Conservation (phyloP, 441 rosid genomes). For the Gossypium davidsonii region DNA sequence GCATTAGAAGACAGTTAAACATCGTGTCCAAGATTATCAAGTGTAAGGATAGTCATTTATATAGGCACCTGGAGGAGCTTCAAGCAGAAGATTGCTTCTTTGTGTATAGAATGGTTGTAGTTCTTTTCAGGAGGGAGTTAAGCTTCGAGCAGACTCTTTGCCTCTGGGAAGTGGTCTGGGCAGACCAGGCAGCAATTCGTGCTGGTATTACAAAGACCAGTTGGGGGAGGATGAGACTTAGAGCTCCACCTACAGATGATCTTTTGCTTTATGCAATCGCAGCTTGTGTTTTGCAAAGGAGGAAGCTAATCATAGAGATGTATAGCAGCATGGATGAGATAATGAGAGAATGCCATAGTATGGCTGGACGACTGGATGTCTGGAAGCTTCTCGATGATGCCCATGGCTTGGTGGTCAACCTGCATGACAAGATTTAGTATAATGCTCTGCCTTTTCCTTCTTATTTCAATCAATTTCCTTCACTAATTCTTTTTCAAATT, state of each 20-base stretch:
- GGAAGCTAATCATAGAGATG: constrained; percentile 75
- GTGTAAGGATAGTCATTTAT: constrained; percentile 63
- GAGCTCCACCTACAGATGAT: constrained; percentile 88
- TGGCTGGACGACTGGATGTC: constrained; percentile 82
- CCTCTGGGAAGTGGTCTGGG: constrained; percentile 98
- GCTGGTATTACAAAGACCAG: constrained; percentile 67
- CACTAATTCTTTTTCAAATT: constrained; percentile 3
- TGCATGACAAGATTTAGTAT: constrained; percentile 61
- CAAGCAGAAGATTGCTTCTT: constrained; percentile 88
- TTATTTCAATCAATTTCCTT: background rate
- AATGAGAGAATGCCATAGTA: constrained; percentile 79
- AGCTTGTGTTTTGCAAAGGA: constrained; percentile 84
- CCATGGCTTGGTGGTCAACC: constrained; percentile 69
- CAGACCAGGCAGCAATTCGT: constrained; percentile 82
- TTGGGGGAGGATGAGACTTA: constrained; percentile 64
- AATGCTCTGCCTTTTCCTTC: background rate
- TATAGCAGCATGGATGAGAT: constrained; percentile 89
- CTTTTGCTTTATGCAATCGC: constrained; percentile 84
- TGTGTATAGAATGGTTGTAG: constrained; percentile 93
- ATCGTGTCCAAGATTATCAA: constrained; percentile 74
- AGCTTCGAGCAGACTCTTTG: constrained; percentile 72
- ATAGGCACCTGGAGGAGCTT: constrained; percentile 77
- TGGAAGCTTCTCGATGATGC: constrained; percentile 96
- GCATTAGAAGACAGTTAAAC: constrained; percentile 70
- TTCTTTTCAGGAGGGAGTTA: constrained; percentile 76